These are phyloP conservation scores for Ramularia collo-cygni DNA, from an alignment of 2,329 filamentous ascomycete genomes.

Conservation along the genomic window DNA sequence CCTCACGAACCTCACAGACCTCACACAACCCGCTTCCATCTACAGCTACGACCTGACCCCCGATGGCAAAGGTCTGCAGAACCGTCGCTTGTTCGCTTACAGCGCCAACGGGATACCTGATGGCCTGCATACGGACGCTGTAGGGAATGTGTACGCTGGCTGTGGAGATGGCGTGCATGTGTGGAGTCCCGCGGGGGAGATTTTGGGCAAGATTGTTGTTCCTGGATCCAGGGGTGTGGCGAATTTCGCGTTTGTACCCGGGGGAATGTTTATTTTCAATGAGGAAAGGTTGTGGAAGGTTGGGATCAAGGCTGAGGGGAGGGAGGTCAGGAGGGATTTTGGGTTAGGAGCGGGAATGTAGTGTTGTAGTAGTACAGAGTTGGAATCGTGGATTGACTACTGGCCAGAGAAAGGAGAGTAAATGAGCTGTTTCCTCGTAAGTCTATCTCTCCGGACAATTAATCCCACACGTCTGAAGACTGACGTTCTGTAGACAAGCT, in stretches of 20 bases:
- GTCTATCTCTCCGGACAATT: too few relatives aligned
- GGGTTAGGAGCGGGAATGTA: too few relatives aligned
- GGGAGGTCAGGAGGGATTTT: conserved; percentile 29
- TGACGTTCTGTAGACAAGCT: too few relatives aligned
- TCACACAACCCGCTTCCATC: conserved; percentile 35
- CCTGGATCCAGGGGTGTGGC: conserved; percentile 31
- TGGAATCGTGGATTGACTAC: too few relatives aligned
- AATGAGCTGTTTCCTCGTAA: too few relatives aligned
- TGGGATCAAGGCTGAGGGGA: conserved; percentile 26
- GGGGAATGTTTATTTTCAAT: conserved; percentile 29
- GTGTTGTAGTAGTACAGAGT: too few relatives aligned
- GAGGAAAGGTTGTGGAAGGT: conserved; percentile 29
- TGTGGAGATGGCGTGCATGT: conserved; percentile 49
- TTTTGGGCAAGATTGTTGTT: conserved; percentile 50
- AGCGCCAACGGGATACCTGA: conserved; percentile 50
- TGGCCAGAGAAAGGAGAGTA: too few relatives aligned
- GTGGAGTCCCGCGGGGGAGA: conserved; percentile 44
- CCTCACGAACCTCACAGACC: conserved; percentile 25
- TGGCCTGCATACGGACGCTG: conserved; percentile 48
- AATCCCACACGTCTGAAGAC: too few relatives aligned
- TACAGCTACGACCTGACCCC: conserved; percentile 37
- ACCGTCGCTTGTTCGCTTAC: conserved; percentile 49
- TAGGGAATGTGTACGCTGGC: conserved; percentile 49
- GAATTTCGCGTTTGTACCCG: conserved; percentile 30
- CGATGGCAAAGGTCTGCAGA: conserved; percentile 30